Percentiles rank a stretch among this genome's conserved stretches.
phyloP scores from a whole-genome alignment of 2,329 filamentous ascomycete genomes.

The Fusarium denticulatum region DNA sequence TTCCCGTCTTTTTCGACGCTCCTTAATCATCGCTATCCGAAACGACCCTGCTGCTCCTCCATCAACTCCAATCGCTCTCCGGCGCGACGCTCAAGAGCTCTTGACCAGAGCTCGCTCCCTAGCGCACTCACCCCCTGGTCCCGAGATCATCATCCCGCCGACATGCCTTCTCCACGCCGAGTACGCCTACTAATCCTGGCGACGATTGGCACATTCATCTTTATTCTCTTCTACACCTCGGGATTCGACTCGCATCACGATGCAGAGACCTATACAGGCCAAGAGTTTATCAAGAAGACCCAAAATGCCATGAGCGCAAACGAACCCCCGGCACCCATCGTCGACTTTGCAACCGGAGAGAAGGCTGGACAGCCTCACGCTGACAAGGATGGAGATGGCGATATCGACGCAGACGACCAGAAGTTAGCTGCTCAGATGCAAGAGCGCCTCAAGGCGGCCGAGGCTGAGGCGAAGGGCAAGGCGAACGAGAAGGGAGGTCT shows the following conservation, averaged over 20 bases:
- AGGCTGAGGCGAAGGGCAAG: constrained; percentile 73
- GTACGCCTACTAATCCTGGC: constrained; percentile 73
- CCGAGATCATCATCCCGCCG: constrained; percentile 30
- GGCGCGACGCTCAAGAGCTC: constrained; percentile 18
- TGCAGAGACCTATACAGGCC: constrained; percentile 55
- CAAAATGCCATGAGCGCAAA: constrained; percentile 61
- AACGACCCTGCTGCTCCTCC: neutral
- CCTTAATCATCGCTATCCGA: constrained; percentile 9
- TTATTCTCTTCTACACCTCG: constrained; percentile 78
- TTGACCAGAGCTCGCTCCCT: constrained; percentile 46
- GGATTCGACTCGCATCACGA: constrained; percentile 62
- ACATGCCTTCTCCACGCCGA: constrained; percentile 77
- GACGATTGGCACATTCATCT: constrained; percentile 70
- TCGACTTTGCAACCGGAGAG: constrained; percentile 53
- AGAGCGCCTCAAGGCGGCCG: constrained; percentile 73
- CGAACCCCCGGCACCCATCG: constrained; percentile 50
- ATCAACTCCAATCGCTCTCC: neutral
- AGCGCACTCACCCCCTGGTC: constrained; percentile 22
- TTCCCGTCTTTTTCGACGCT: neutral
- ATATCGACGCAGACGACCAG: constrained; percentile 66
- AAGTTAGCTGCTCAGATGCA: constrained; percentile 62
- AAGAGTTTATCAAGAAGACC: constrained; percentile 70
- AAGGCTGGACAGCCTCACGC: constrained; percentile 53
- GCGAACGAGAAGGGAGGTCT: constrained; percentile 73
- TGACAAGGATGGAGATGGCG: constrained; percentile 65